A percentile compares a stretch with the other conserved stretches of the same genome.
phyloP scores from a whole-genome alignment of 768 basidiomycete species.

The Rhodotorula taiwanensis region DNA sequence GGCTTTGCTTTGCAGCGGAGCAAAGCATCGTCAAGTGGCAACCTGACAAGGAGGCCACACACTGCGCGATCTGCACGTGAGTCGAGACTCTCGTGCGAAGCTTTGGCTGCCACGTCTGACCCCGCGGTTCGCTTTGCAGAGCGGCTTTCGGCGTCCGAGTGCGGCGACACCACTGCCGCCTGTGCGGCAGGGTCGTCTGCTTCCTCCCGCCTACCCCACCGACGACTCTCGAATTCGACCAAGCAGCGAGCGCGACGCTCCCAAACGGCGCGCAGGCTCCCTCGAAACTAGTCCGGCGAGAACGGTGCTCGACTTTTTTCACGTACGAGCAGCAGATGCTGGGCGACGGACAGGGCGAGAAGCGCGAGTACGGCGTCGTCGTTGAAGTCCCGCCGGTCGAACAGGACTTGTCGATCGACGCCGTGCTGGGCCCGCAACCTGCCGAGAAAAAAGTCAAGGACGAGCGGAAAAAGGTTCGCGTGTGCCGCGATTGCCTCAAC shows the following conservation, averaged over 20 bases:
- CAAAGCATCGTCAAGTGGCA: conserved; percentile 94
- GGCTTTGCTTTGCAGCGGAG: conserved; percentile 60
- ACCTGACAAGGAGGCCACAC: conserved; percentile 64
- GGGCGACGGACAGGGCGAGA: background rate
- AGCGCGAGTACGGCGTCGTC: conserved; percentile 2
- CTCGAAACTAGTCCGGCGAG: conserved; percentile 52
- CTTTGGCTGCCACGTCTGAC: background rate
- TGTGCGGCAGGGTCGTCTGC: conserved; percentile 88
- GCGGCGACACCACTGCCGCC: conserved; percentile 90
- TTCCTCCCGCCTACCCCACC: conserved; percentile 67
- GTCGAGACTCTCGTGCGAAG: conserved; percentile 12
- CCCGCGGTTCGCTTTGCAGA: conserved; percentile 38
- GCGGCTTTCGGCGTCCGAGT: conserved; percentile 78
- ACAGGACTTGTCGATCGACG: conserved; percentile 32
- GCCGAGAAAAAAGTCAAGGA: conserved; percentile 60
- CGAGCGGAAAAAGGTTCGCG: conserved; percentile 78
- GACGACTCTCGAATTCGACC: conserved; percentile 39
- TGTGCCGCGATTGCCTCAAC: conserved; percentile 76
- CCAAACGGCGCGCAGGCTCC: background rate
- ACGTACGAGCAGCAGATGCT: conserved; percentile 70
- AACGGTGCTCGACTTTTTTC: conserved; percentile 70
- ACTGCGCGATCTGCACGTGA: conserved; percentile 69
- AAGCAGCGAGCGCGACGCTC: background rate
- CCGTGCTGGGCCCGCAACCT: conserved; percentile 58
- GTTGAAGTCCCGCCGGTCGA: conserved; percentile 44